A percentile compares a stretch with the other conserved stretches of the same genome.
Conservation (phyloP, 306 rosid species). For the Ceratonia siliqua region DNA sequence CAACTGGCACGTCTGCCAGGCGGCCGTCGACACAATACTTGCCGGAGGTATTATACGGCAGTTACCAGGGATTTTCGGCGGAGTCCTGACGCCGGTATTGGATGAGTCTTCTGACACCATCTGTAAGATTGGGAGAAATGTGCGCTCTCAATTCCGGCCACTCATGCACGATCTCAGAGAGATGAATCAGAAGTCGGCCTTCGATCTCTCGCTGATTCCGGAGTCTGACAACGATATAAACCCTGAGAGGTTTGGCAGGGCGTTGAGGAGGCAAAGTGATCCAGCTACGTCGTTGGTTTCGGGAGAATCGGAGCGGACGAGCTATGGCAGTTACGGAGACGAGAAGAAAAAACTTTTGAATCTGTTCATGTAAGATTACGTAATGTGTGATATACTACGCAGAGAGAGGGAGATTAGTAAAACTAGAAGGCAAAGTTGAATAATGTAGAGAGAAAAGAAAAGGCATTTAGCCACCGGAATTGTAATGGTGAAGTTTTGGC, state of each 20-base stretch:
- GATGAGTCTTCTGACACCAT: neutral
- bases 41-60: conserved; percentile 49
- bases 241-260: neutral
- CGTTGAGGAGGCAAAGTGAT: neutral
- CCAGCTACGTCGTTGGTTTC: conserved; percentile 32
- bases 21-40: conserved; percentile 58
- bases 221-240: neutral
- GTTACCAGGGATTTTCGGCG: conserved; percentile 14
- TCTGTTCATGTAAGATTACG: conserved; percentile 34
- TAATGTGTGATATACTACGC: neutral
- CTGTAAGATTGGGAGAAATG: neutral
- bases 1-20: conserved; percentile 64
- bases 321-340: neutral
- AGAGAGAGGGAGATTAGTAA: neutral
- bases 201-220: neutral
- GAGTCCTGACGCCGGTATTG: neutral
- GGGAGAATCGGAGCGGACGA: conserved; percentile 43
- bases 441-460: neutral
- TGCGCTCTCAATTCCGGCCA: neutral
- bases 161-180: neutral
- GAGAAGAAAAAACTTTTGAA: conserved; percentile 52
- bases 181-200: neutral
- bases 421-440: neutral
- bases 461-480: neutral
- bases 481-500: conserved; percentile 15